A percentile compares a stretch with the other conserved stretches of the same genome.
Evolutionary conservation across 1,139 yeast genomes (phyloP).

Genomic region (Blastobotrys capitulatus): DNA sequence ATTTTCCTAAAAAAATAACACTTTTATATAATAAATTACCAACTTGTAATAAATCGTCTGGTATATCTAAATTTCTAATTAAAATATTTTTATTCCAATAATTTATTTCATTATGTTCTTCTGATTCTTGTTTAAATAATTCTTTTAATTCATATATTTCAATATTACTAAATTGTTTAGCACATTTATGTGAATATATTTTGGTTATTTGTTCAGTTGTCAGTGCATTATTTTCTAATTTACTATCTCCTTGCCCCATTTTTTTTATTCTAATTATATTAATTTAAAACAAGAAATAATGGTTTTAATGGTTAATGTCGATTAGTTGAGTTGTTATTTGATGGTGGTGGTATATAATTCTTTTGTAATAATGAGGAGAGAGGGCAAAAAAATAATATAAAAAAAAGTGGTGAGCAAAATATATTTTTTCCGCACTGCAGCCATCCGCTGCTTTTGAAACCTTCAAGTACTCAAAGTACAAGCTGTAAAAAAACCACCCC

Average conservation of each 20-base stretch:
- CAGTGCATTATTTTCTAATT: slow-evolving; percentile 13
- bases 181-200: slow-evolving; percentile 36
- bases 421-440: too few species aligned
- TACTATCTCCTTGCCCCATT: slow-evolving; percentile 12
- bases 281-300: too few species aligned
- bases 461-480: too few species aligned
- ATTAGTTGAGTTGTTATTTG: too few species aligned
- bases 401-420: too few species aligned
- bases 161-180: slow-evolving; percentile 35
- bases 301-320: too few species aligned
- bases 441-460: too few species aligned
- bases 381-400: too few species aligned
- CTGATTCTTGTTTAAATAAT: slow-evolving; percentile 25
- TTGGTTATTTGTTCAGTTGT: slow-evolving; percentile 31
- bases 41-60: slow-evolving; percentile 25
- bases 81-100: slow-evolving; percentile 32
- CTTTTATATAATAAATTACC: slow-evolving; percentile 33
- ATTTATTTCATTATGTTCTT: slow-evolving; percentile 24
- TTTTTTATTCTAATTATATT: neutral
- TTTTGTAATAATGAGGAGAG: too few species aligned
- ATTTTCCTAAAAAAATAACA: slow-evolving; percentile 37
- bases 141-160: slow-evolving; percentile 37
- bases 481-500: too few species aligned
- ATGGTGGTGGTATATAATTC: too few species aligned
- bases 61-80: slow-evolving; percentile 27